Percentiles rank a stretch among this genome's conserved stretches.
phyloP scores from a whole-genome alignment of 768 basidiomycete species.

The Pulveroboletus sp. region DNA sequence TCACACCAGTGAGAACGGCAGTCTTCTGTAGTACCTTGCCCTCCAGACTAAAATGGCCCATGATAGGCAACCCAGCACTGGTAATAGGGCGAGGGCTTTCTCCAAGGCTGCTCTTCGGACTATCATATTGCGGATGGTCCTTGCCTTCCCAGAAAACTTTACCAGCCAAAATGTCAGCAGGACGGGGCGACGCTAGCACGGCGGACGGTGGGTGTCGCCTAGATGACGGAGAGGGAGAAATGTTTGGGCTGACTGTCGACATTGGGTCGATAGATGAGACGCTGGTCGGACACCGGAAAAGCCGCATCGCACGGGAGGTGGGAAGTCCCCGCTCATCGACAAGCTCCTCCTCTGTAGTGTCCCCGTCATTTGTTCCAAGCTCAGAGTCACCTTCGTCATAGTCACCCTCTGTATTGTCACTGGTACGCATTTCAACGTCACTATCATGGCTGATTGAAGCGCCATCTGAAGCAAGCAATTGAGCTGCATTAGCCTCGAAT shows the following conservation, averaged over 20 bases:
- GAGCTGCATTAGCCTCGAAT: conserved; percentile 60
- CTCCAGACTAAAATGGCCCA: conserved; percentile 36
- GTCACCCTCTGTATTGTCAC: conserved; percentile 26
- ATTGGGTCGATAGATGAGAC: conserved; percentile 68
- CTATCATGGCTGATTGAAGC: conserved; percentile 47
- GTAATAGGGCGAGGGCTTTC: conserved; percentile 16
- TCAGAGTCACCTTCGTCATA: conserved; percentile 43
- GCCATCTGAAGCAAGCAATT: conserved; percentile 45
- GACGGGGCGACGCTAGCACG: conserved; percentile 8
- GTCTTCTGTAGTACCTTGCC: conserved; percentile 14
- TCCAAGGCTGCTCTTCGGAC: conserved; percentile 9
- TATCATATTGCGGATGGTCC: no score
- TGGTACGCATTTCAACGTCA: conserved; percentile 47
- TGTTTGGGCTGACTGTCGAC: conserved; percentile 63
- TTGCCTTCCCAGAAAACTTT: no score
- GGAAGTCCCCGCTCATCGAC: conserved; percentile 70
- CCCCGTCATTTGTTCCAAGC: conserved; percentile 56
- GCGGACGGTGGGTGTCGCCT: conserved; percentile 28
- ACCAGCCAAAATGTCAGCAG: no score
- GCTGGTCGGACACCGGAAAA: conserved; percentile 60
- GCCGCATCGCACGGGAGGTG: conserved; percentile 69
- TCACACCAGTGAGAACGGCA: conserved; percentile 26
- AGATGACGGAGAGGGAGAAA: conserved; percentile 39
- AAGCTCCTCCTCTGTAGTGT: conserved; percentile 81
- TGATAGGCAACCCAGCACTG: conserved; percentile 27